Evolutionary conservation across 1,284 basidiomycete species (phyloP).

Genomic region (Ceratobasidium sp.): DNA sequence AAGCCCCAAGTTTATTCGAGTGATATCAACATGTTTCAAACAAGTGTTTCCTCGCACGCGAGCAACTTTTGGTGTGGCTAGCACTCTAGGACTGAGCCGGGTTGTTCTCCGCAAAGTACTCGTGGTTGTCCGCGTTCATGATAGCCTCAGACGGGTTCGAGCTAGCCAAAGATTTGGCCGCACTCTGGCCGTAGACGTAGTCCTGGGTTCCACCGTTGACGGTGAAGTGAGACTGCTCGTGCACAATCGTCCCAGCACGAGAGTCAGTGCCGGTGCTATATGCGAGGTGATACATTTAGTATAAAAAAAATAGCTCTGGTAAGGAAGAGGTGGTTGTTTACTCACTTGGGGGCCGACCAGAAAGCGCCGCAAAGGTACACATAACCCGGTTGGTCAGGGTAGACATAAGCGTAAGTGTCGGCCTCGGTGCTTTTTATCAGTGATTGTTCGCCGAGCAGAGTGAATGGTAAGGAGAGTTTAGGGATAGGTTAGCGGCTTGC

Average conservation of each 20-base stretch:
- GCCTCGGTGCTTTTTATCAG: background rate
- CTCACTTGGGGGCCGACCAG: constrained; percentile 45
- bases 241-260: constrained; percentile 45
- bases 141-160: constrained; percentile 29
- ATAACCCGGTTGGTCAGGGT: constrained; percentile 34
- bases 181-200: constrained; percentile 41
- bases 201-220: constrained; percentile 43
- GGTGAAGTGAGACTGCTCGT: constrained; percentile 47
- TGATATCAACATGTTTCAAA: background rate
- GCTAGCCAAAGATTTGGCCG: constrained; percentile 34
- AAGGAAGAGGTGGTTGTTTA: background rate
- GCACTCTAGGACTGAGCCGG: constrained; percentile 36
- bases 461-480: background rate
- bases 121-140: constrained; percentile 41
- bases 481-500: background rate
- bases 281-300: background rate
- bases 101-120: constrained; percentile 45
- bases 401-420: constrained; percentile 25
- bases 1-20: background rate
- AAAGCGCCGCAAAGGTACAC: constrained; percentile 47
- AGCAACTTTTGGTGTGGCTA: background rate
- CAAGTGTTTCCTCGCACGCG: background rate
- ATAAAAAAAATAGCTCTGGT: background rate
- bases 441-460: background rate
- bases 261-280: constrained; percentile 45